phyloP scores from a whole-genome alignment of 2,329 filamentous ascomycete species.

The Thyridium curvatum region DNA sequence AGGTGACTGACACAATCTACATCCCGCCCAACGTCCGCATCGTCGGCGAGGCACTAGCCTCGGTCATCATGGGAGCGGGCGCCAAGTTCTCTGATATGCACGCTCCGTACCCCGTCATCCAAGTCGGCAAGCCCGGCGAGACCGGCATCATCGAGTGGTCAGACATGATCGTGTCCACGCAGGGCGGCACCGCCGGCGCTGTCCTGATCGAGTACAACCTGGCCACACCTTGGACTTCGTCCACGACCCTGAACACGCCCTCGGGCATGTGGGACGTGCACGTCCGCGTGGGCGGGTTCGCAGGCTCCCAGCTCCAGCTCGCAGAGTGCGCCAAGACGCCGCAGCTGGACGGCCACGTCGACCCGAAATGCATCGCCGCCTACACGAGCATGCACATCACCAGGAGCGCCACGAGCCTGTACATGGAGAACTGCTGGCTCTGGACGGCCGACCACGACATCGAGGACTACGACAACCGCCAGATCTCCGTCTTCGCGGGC shows the following conservation, averaged over 20 bases:
- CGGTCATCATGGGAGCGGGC: constrained; percentile 50
- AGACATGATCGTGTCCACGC: constrained; percentile 65
- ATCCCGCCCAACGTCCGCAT: constrained; percentile 44
- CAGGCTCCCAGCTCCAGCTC: constrained; percentile 61
- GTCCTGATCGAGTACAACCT: constrained; percentile 71
- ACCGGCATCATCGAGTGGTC: constrained; percentile 61
- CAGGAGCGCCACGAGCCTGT: constrained; percentile 23
- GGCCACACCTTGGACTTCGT: constrained; percentile 25
- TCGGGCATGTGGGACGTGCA: constrained; percentile 69
- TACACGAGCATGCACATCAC: constrained; percentile 37
- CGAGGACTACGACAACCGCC: constrained; percentile 34
- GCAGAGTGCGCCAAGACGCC: constrained; percentile 57
- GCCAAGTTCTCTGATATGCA: constrained; percentile 47
- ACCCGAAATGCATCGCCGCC: constrained; percentile 26
- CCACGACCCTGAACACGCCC: constrained; percentile 18
- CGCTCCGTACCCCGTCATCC: constrained; percentile 58
- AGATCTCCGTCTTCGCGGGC: constrained; percentile 42
- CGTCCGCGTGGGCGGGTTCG: constrained; percentile 65
- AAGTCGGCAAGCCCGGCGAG: constrained; percentile 54
- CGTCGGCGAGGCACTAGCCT: constrained; percentile 48
- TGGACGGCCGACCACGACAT: constrained; percentile 46
- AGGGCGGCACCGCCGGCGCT: constrained; percentile 61
- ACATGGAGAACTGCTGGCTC: constrained; percentile 44
- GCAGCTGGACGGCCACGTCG: constrained; percentile 16
- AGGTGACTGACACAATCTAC: constrained; percentile 48